Evolutionary conservation across 2,329 filamentous ascomycete genomes (phyloP).

Genomic region (Fusarium sp.): DNA sequence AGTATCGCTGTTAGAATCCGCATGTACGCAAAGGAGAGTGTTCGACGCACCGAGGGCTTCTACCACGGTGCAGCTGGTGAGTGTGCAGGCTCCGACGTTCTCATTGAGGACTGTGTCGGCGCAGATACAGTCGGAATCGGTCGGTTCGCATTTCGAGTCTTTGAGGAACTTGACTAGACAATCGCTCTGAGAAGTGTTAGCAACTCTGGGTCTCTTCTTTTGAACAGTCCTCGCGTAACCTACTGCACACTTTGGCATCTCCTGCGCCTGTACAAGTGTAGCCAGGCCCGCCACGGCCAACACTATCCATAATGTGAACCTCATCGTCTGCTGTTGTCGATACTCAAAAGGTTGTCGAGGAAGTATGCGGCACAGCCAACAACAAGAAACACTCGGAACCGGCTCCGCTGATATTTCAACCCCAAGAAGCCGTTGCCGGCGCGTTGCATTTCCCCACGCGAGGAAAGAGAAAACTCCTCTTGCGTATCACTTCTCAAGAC

Average conservation of each 20-base stretch:
- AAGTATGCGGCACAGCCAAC: neutral
- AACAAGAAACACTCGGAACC: neutral
- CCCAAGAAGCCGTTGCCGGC: neutral
- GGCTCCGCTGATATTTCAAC: neutral
- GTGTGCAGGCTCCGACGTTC: neutral
- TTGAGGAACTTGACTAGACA: neutral
- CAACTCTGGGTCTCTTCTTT: too few species aligned
- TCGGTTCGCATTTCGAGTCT: neutral
- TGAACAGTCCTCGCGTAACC: too few species aligned
- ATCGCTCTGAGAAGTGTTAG: neutral
- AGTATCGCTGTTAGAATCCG: neutral
- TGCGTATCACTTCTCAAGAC: neutral
- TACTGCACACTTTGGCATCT: neutral
- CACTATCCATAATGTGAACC: neutral
- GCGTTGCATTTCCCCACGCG: neutral
- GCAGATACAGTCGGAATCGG: neutral
- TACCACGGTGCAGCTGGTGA: neutral
- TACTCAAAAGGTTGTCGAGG: neutral
- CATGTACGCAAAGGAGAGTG: neutral
- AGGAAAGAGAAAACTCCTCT: neutral
- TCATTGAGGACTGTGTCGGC: neutral
- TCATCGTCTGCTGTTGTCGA: neutral
- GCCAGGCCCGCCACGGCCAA: neutral
- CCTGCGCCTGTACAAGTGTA: neutral
- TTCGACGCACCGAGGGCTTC: neutral